Base-by-base conservation (phyloP, 257 asterid genomes). In the Ocimum tenuiflorum region DNA sequence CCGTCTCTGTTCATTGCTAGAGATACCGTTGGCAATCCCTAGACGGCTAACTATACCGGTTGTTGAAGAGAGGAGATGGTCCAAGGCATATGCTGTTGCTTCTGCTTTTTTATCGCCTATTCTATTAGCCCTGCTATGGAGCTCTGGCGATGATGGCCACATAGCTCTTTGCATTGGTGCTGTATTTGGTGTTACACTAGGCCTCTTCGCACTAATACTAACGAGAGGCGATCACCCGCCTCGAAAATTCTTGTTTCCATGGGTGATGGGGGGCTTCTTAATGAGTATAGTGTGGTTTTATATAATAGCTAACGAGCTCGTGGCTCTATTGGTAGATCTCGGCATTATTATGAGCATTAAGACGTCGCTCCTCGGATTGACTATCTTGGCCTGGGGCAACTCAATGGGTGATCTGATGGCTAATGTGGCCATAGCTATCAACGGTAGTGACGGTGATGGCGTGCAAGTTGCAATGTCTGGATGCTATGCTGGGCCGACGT, bases 231-330 rank as follows among this genome's bases (percentile, higher is more conserved):
- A 87, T 10, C 87, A 70, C 15, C 95, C 90, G 0, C 97, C 97
- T 0, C 74, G 45, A 0, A 64, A 50, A 46, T 79, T 75, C 59
- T 51, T 85, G 55, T 60, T 87, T 15, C 88, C 83, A 0, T 90
- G 95, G 96, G 86, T 82, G 11, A 10, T 82, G 6, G 95, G 97
- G 0, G 96, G 97, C 0, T 87, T 90, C 71, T 15, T 79, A n/a
- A 90, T 90, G 97, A 90, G 96, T 52, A 82, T 90, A 14, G 69
- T 85, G 0, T 90, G 96, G 97, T 90, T 90, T 68, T 90, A 87
- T 74, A 75, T 90, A 2, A 66, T 87, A 4, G 97, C 97, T 0
- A 82, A 82, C 13, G 97, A 87, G 78, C 95, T 90, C 3, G 97
- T 90, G 1, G 88, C 88, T 0, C 68, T 90, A 56, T 61, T 87